Conservation (phyloP, 129 eudicot species). For the Centella asiatica region DNA sequence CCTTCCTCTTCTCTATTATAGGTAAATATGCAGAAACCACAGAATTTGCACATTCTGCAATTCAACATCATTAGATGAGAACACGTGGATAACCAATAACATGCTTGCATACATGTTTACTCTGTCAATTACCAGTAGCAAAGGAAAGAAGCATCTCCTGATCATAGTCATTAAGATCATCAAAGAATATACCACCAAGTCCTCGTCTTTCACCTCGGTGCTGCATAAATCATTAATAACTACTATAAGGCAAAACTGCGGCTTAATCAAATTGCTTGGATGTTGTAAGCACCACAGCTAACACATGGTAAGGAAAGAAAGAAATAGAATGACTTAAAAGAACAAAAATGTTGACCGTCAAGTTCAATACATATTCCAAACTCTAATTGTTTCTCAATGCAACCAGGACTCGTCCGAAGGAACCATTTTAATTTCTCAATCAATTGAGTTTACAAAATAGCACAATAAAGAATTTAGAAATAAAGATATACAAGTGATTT, state of each 20-base stretch:
- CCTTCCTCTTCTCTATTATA: conserved; percentile 90
- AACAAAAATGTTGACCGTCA: no score
- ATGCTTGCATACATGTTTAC: background rate
- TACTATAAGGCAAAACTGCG: conserved; percentile 10
- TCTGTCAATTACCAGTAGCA: conserved; percentile 63
- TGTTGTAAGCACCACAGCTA: background rate
- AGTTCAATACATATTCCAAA: no score
- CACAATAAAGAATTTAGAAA: no score
- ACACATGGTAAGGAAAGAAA: no score
- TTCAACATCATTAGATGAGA: background rate
- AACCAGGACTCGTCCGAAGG: no score
- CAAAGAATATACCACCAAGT: conserved; percentile 97
- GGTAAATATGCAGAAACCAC: conserved; percentile 92
- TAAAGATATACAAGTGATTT: no score
- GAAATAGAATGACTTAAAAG: no score
- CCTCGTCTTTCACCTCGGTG: conserved; percentile 98
- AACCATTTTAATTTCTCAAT: no score
- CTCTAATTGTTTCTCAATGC: no score
- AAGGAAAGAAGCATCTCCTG: conserved; percentile 98
- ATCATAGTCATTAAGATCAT: conserved; percentile 90
- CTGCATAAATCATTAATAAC: conserved; percentile 31
- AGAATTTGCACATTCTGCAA: conserved; percentile 91
- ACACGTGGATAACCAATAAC: background rate
- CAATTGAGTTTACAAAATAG: no score
- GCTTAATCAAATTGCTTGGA: background rate